Conservation (phyloP, 169 alveolate genomes). For the Toxoplasma gondii region DNA sequence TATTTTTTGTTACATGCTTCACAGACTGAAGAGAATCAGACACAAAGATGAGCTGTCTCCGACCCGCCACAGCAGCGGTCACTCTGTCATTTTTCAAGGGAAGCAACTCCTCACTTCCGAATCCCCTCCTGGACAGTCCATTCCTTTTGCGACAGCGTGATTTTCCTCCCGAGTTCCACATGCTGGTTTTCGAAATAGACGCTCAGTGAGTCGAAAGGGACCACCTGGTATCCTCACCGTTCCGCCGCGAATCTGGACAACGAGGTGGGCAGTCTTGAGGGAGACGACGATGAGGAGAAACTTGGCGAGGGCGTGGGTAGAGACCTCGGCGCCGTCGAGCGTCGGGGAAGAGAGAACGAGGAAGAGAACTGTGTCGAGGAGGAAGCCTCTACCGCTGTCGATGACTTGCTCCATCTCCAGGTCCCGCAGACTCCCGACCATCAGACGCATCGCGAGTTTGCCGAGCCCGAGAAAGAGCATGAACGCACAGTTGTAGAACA, state of each 20-base stretch:
- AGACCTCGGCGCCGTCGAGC: constrained; percentile 82
- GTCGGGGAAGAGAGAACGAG: constrained; percentile 85
- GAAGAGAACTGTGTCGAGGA: constrained; percentile 85
- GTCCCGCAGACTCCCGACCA: constrained; percentile 60
- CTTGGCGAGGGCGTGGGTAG: constrained; percentile 77
- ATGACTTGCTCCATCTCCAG: constrained; percentile 77
- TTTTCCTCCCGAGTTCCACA: too few species aligned
- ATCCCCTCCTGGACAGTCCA: too few species aligned
- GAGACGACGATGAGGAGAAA: constrained; percentile 77
- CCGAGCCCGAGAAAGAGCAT: background rate
- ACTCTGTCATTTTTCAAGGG: too few species aligned
- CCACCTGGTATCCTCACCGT: constrained; percentile 77
- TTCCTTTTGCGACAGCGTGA: too few species aligned
- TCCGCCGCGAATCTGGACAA: constrained; percentile 78
- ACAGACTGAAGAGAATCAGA: too few species aligned
- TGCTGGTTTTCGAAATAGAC: too few species aligned
- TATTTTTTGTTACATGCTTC: too few species aligned
- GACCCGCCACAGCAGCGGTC: too few species aligned
- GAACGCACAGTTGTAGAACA: constrained; percentile 45
- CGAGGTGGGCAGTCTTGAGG: constrained; percentile 83
- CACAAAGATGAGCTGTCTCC: too few species aligned
- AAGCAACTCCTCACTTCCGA: too few species aligned
- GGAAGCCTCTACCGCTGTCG: constrained; percentile 84
- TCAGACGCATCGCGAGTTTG: constrained; percentile 11
- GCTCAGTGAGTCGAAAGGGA: too few species aligned